phyloP scores from a whole-genome alignment of 495 filamentous ascomycete genomes.

The Hypoxylon crocopeplum region DNA sequence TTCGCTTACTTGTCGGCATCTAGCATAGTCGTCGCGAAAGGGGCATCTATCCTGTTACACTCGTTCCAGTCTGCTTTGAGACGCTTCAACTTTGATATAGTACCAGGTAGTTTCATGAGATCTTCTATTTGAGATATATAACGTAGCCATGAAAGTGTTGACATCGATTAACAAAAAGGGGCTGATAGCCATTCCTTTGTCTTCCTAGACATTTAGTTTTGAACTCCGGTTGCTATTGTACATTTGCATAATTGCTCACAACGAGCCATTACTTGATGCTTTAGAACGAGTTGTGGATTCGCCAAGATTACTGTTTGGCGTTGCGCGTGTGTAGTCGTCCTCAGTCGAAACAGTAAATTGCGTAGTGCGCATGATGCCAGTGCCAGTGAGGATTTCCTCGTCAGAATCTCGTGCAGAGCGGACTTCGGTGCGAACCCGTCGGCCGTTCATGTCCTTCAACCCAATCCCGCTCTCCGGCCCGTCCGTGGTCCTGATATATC shows the following conservation, averaged over 20 bases:
- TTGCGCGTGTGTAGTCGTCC: conserved; percentile 2
- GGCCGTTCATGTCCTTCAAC: conserved; percentile 27
- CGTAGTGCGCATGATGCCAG: conserved; percentile 36
- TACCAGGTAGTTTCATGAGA: too few species aligned
- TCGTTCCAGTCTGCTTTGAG: too few species aligned
- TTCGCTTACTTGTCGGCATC: too few species aligned
- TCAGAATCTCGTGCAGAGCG: conserved; percentile 25
- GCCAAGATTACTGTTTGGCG: not conserved
- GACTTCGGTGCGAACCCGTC: conserved; percentile 19
- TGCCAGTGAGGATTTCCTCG: conserved; percentile 38
- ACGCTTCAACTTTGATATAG: too few species aligned
- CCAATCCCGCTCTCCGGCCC: conserved; percentile 9
- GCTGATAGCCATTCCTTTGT: not conserved
- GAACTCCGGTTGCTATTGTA: conserved; percentile 9
- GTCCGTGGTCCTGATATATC: conserved; percentile 28
- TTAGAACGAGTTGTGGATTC: conserved; percentile 19
- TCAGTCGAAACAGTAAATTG: conserved; percentile 28
- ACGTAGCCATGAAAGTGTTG: too few species aligned
- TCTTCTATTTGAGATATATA: too few species aligned
- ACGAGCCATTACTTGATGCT: conserved; percentile 21
- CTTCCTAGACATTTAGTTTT: not conserved
- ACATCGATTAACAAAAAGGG: not conserved
- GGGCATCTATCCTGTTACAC: too few species aligned
- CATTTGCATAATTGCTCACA: conserved; percentile 12
- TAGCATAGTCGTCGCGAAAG: too few species aligned